Evolutionary conservation across 1,284 basidiomycete genomes (phyloP).

Genomic region (Pterulicium gracile): DNA sequence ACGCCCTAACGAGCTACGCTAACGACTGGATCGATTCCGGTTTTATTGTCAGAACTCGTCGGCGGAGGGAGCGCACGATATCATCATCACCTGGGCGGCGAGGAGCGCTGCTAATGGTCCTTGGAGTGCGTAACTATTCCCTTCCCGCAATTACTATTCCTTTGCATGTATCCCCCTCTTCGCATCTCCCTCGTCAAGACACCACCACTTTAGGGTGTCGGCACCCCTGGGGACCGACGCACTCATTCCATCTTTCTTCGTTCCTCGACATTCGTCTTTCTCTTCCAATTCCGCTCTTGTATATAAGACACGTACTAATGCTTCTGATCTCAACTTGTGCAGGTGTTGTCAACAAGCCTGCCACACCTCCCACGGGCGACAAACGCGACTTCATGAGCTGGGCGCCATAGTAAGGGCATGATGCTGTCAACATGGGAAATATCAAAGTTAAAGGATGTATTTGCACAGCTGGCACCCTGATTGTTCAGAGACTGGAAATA

Average conservation of each 20-base stretch:
- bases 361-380: constrained; percentile 11
- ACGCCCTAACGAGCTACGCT: constrained; percentile 30
- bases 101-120: constrained; percentile 22
- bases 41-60: constrained; percentile 34
- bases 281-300: no score
- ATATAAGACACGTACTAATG: not conserved
- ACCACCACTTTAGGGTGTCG: not conserved
- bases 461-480: constrained; percentile 26
- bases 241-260: constrained; percentile 6
- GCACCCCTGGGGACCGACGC: not conserved
- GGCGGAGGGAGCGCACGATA: constrained; percentile 20
- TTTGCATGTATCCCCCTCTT: no score
- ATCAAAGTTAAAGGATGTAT: not conserved
- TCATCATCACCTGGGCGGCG: constrained; percentile 21
- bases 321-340: no score
- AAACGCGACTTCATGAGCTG: constrained; percentile 16
- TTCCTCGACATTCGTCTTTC: no score
- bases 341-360: constrained; percentile 11
- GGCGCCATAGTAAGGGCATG: constrained; percentile 15
- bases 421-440: not conserved
- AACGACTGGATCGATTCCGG: constrained; percentile 45
- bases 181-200: no score
- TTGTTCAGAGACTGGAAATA: constrained; percentile 18
- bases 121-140: constrained; percentile 26
- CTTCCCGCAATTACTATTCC: not conserved